Conservation (phyloP, 2,329 filamentous ascomycete species). For the Penicillium digitatum region DNA sequence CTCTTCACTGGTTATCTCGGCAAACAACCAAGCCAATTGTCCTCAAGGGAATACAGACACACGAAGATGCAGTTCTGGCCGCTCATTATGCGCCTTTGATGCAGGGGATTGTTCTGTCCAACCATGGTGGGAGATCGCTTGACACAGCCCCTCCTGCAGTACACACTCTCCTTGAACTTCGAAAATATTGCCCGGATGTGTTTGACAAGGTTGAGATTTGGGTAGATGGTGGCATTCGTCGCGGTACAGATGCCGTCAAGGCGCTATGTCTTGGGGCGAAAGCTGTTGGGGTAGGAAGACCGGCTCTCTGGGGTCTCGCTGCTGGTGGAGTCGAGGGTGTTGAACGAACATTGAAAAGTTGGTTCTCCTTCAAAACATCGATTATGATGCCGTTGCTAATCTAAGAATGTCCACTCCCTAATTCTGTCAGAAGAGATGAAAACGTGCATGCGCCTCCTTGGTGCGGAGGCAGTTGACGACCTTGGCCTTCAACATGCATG, state of each 20-base stretch:
- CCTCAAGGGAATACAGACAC: constrained; percentile 90
- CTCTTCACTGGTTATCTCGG: constrained; percentile 73
- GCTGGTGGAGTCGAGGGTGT: constrained; percentile 64
- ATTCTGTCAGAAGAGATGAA: constrained; percentile 10
- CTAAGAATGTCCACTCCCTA: background rate
- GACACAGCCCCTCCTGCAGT: constrained; percentile 76
- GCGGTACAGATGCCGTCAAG: background rate
- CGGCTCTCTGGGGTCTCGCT: background rate
- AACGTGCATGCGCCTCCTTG: constrained; percentile 11
- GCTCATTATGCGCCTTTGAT: constrained; percentile 67
- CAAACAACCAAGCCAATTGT: constrained; percentile 84
- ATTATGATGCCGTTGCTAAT: background rate
- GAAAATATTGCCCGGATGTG: constrained; percentile 69
- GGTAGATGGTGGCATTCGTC: background rate
- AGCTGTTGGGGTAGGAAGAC: background rate
- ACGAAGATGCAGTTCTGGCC: constrained; percentile 86
- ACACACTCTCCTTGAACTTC: constrained; percentile 68
- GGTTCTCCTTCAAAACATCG: background rate
- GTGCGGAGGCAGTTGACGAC: background rate
- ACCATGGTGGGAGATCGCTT: constrained; percentile 33
- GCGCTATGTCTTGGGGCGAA: background rate
- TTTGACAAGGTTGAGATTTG: constrained; percentile 34
- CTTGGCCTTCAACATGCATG: constrained; percentile 7
- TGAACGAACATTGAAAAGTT: constrained; percentile 57
- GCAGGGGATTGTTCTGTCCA: constrained; percentile 56